Percentiles rank a stretch among this genome's conserved stretches.
These are phyloP conservation scores for Ophiostoma australiae DNA, from an alignment of 2,329 filamentous ascomycete species.

Conservation along the genomic window DNA sequence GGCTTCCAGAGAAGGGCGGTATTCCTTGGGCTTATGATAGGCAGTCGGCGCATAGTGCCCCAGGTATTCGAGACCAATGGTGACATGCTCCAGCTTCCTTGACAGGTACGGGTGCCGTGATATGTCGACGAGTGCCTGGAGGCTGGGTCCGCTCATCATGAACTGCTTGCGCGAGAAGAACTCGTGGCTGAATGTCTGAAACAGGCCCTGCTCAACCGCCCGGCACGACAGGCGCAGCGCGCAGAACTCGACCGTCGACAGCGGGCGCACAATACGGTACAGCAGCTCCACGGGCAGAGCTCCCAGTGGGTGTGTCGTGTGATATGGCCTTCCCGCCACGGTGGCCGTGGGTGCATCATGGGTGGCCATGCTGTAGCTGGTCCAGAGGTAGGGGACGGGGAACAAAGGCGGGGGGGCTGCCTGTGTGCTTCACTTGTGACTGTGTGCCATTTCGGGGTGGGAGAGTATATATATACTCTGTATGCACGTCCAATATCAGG, in stretches of 20 bases:
- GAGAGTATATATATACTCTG: neutral
- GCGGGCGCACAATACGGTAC: conserved; percentile 47
- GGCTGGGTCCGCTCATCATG: conserved; percentile 54
- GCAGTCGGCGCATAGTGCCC: too few relatives aligned
- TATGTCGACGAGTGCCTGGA: conserved; percentile 51
- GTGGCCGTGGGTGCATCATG: neutral
- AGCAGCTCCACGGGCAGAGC: conserved; percentile 57
- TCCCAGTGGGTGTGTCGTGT: conserved; percentile 18
- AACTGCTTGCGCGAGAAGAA: conserved; percentile 65
- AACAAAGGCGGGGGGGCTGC: too few relatives aligned
- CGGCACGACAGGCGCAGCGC: conserved; percentile 53
- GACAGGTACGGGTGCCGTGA: conserved; percentile 43
- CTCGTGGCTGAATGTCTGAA: conserved; percentile 53
- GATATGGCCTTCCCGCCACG: neutral
- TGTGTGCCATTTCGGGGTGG: neutral
- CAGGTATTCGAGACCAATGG: conserved; percentile 43
- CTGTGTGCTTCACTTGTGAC: neutral
- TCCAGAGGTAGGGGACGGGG: too few relatives aligned
- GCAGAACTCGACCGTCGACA: conserved; percentile 53
- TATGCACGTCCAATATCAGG: too few relatives aligned
- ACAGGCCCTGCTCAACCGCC: conserved; percentile 49
- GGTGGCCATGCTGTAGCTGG: neutral
- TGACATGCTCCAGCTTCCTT: conserved; percentile 41
- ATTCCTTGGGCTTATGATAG: neutral
- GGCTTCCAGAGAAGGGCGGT: neutral